phyloP scores from a whole-genome alignment of 805 yeast genomes.

The Ogataea thermomethanolica region DNA sequence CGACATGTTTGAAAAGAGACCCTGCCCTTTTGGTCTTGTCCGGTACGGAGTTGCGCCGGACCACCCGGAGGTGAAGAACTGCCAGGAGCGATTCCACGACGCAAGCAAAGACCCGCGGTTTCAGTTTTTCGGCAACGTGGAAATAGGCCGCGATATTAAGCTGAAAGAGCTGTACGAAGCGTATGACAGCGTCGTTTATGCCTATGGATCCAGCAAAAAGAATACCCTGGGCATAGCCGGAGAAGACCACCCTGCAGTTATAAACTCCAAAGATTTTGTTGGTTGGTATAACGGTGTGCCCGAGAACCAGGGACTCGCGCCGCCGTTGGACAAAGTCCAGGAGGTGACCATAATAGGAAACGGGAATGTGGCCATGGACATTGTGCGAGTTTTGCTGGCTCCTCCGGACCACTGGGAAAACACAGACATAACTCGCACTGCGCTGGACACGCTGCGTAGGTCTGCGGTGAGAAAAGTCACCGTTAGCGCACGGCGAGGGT shows the following conservation, averaged over 20 bases:
- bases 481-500: conserved; percentile 83
- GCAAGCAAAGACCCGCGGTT: conserved; percentile 37
- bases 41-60: conserved; percentile 99
- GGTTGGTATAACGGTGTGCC: conserved; percentile 97
- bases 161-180: conserved; percentile 46
- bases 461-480: conserved; percentile 62
- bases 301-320: conserved; percentile 43
- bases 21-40: conserved; percentile 88
- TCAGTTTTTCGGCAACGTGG: conserved; percentile 67
- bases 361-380: conserved; percentile 94
- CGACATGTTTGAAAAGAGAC: conserved; percentile 78
- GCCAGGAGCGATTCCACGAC: conserved; percentile 70
- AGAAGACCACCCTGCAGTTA: conserved; percentile 57
- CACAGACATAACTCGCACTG: conserved; percentile 71
- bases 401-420: conserved; percentile 50
- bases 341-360: conserved; percentile 86
- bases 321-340: conserved; percentile 58
- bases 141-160: conserved; percentile 60
- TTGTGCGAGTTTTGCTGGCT: conserved; percentile 73
- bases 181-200: conserved; percentile 72
- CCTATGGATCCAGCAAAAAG: conserved; percentile 76
- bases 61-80: conserved; percentile 92
- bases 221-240: conserved; percentile 58
- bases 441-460: conserved; percentile 48
- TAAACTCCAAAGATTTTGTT: conserved; percentile 81